Evolutionary conservation across 2,329 filamentous ascomycete genomes (phyloP).

Genomic region (Myriosclerotinia curreyana): DNA sequence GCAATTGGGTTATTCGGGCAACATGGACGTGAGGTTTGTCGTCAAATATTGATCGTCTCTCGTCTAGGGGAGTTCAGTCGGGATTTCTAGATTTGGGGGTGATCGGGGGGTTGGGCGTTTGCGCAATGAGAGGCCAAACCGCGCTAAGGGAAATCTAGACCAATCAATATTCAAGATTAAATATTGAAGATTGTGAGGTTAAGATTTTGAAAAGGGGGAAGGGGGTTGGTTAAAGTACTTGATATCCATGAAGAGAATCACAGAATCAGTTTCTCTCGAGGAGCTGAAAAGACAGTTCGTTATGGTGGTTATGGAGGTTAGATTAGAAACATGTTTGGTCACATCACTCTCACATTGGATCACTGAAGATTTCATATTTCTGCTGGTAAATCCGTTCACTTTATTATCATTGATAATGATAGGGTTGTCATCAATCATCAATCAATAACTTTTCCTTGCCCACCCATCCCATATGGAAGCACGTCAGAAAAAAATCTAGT

Average conservation of each 20-base stretch:
- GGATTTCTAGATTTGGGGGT: slow-evolving; percentile 15
- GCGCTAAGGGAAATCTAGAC: slow-evolving; percentile 17
- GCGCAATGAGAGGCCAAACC: slow-evolving; percentile 6
- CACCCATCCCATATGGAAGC: slow-evolving; percentile 36
- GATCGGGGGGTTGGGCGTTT: no score
- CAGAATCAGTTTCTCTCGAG: no score
- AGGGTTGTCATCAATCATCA: slow-evolving; percentile 28
- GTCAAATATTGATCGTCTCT: slow-evolving; percentile 1
- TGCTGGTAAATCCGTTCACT: slow-evolving; percentile 19
- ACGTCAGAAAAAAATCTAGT: slow-evolving; percentile 40
- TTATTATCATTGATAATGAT: slow-evolving; percentile 31
- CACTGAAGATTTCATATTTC: neutral
- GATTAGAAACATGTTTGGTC: neutral
- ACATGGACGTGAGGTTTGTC: neutral
- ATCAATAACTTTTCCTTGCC: slow-evolving; percentile 39
- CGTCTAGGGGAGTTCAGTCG: slow-evolving; percentile 5
- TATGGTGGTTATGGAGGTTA: no score
- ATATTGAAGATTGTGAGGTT: neutral
- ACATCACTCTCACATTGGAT: neutral
- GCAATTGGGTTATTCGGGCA: neutral
- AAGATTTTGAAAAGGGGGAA: neutral
- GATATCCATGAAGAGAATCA: no score
- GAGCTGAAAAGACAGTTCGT: no score
- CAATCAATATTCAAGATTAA: slow-evolving; percentile 12
- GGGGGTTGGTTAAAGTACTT: neutral